Conservation (phyloP, 2,329 filamentous ascomycete species). For the Ustilaginoidea virens region DNA sequence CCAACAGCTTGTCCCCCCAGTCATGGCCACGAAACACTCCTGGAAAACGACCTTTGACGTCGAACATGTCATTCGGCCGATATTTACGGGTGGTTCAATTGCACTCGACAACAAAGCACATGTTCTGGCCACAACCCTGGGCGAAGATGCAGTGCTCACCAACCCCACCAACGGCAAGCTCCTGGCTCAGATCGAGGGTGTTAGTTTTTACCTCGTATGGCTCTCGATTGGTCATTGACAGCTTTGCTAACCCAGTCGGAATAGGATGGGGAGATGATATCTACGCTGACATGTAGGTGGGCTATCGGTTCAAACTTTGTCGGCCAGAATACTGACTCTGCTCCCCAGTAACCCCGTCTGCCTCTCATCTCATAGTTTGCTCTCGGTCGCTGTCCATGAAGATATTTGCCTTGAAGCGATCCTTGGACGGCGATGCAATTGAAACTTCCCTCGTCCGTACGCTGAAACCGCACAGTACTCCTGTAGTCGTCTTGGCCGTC, state of each 20-base stretch:
- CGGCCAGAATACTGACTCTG: too few species aligned
- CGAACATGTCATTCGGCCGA: conserved; percentile 70
- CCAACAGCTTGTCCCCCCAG: conserved; percentile 3
- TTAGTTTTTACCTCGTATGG: conserved; percentile 25
- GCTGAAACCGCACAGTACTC: conserved; percentile 78
- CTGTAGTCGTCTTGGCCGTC: conserved; percentile 72
- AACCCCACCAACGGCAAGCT: conserved; percentile 71
- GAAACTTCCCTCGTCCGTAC: conserved; percentile 58
- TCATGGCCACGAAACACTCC: conserved; percentile 43
- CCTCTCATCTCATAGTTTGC: conserved; percentile 76
- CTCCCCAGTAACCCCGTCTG: conserved; percentile 71
- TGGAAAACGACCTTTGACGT: conserved; percentile 84
- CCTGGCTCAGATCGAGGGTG: conserved; percentile 75
- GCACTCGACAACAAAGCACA: conserved; percentile 67
- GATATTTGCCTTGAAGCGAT: conserved; percentile 59
- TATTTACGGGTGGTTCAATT: conserved; percentile 84
- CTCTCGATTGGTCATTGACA: too few species aligned
- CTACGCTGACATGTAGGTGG: conserved; percentile 51
- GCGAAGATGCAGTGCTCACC: conserved; percentile 80
- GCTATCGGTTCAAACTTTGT: too few species aligned
- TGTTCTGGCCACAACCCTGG: conserved; percentile 77
- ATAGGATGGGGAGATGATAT: conserved; percentile 67
- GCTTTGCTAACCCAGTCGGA: background rate
- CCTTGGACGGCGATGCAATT: conserved; percentile 39
- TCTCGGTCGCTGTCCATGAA: conserved; percentile 94